Conservation (phyloP, 768 basidiomycete genomes). For the Suillus subluteus region DNA sequence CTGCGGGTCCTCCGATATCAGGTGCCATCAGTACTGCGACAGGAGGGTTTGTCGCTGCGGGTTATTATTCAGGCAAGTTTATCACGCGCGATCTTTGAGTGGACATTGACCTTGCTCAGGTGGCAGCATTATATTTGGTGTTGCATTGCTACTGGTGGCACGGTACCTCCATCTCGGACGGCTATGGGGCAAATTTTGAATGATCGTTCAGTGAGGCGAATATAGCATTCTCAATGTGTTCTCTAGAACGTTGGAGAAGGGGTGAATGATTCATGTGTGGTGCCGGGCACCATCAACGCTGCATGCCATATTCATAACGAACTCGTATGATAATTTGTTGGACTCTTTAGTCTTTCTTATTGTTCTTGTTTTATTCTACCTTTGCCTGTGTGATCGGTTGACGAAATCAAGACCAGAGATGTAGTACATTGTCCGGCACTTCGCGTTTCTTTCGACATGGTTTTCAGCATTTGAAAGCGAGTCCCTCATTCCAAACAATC, state of each 20-base stretch:
- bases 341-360: not conserved
- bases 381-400: not conserved
- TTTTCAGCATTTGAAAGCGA: not conserved
- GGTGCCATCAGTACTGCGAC: conserved; percentile 64
- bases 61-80: conserved; percentile 45
- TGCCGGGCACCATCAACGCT: not conserved
- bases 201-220: not conserved
- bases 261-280: not conserved
- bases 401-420: not conserved
- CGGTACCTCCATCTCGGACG: conserved; percentile 44
- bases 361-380: not conserved
- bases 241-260: not conserved
- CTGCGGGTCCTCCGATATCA: conserved; percentile 74
- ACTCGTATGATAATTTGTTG: not conserved
- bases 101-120: conserved; percentile 26
- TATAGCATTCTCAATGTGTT: not conserved
- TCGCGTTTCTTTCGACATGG: not conserved
- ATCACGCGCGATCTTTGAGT: not conserved
- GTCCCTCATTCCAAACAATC: not conserved
- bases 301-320: not conserved
- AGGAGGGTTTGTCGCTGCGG: conserved; percentile 42
- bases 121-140: conserved; percentile 43
- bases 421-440: not conserved
- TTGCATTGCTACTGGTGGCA: conserved; percentile 43
- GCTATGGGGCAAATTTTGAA: conserved; percentile 40